phyloP scores from a whole-genome alignment of 108 stramenopile species.

The Skeletonema costatum region DNA sequence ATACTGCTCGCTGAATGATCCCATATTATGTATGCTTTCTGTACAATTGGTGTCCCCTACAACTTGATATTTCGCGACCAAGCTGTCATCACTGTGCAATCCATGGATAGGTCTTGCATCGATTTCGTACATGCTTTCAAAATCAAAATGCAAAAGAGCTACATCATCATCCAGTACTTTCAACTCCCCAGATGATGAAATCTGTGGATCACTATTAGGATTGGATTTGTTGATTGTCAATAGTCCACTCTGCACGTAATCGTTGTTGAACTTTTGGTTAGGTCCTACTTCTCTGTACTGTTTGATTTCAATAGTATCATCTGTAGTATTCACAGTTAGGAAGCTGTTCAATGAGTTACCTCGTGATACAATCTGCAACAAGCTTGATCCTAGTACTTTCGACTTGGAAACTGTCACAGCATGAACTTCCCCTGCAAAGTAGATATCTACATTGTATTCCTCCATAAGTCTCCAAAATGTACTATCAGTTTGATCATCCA shows the following conservation, averaged over 20 bases:
- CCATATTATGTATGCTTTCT: background rate
- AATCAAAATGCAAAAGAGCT: background rate
- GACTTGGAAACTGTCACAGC: background rate
- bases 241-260: background rate
- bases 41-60: background rate
- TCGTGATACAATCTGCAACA: conserved; percentile 1
- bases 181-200: background rate
- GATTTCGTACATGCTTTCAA: background rate
- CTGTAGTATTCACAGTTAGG: background rate
- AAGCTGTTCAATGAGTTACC: background rate
- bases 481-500: background rate
- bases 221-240: background rate
- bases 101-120: background rate
- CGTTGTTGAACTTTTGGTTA: background rate
- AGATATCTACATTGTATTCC: background rate
- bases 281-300: background rate
- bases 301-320: background rate
- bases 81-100: background rate
- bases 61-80: background rate
- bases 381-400: background rate
- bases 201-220: background rate
- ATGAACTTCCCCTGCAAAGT: conserved; percentile 15
- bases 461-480: conserved; percentile 5
- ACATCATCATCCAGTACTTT: background rate
- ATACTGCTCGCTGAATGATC: background rate